A percentile compares a stretch with the other conserved stretches of the same genome.
phyloP scores from a whole-genome alignment of 768 basidiomycete species.

The Suillus brevipes region DNA sequence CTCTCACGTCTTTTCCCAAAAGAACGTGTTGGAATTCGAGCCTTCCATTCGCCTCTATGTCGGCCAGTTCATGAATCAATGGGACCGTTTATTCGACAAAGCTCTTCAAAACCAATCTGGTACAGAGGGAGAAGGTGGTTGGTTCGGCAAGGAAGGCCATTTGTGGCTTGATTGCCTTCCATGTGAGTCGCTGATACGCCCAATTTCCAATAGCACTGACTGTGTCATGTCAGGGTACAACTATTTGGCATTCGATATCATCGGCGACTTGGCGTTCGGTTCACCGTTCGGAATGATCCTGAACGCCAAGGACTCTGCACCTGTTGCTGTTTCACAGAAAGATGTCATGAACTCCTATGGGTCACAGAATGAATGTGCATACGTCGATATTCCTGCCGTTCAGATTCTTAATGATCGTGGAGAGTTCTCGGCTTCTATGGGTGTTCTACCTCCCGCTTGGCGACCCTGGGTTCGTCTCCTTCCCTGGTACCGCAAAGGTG shows the following conservation, averaged over 20 bases:
- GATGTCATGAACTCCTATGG: constrained; percentile 60
- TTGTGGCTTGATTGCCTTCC: constrained; percentile 77
- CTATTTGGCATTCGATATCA: constrained; percentile 73
- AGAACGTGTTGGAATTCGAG: constrained; percentile 85
- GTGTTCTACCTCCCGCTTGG: constrained; percentile 71
- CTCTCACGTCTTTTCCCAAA: constrained; percentile 81
- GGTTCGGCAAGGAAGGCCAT: constrained; percentile 59
- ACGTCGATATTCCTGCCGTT: constrained; percentile 72
- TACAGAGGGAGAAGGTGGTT: constrained; percentile 58
- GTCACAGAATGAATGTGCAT: constrained; percentile 42
- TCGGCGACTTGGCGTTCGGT: constrained; percentile 86
- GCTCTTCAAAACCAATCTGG: constrained; percentile 60
- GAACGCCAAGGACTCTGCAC: constrained; percentile 69
- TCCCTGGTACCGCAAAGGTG: constrained; percentile 77
- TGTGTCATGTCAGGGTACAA: constrained; percentile 45
- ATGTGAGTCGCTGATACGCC: constrained; percentile 38
- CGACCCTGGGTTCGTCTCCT: constrained; percentile 62
- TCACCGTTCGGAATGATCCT: constrained; percentile 87
- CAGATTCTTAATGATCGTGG: constrained; percentile 86
- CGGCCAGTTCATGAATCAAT: constrained; percentile 60
- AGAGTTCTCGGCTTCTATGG: constrained; percentile 83
- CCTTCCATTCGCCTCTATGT: constrained; percentile 70
- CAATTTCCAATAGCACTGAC: constrained; percentile 9
- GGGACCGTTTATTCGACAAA: constrained; percentile 66
- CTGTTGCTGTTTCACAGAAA: constrained; percentile 59